phyloP scores from a whole-genome alignment of 352 stramenopile genomes.

The Globisporangium polare region DNA sequence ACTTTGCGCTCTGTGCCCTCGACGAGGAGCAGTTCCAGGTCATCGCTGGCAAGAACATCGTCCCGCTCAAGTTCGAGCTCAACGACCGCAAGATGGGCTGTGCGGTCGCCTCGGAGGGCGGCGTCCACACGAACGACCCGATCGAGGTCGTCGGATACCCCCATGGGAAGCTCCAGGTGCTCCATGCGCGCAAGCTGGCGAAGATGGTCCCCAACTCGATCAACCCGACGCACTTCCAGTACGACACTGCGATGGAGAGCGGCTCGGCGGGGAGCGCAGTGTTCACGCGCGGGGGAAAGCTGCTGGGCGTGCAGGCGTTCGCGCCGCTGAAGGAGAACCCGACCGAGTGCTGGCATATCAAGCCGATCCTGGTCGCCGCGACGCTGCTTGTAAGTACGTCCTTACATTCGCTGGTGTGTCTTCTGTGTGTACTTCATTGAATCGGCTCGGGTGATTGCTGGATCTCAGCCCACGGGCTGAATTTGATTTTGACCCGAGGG shows the following conservation, averaged over 20 bases:
- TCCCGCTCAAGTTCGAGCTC: conserved; percentile 41
- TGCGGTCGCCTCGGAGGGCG: conserved; percentile 9
- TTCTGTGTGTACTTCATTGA: neutral
- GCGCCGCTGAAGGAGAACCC: conserved; percentile 30
- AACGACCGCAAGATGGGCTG: conserved; percentile 64
- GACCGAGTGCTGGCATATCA: conserved; percentile 43
- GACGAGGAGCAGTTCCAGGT: conserved; percentile 47
- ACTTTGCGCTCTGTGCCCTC: conserved; percentile 54
- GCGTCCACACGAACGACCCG: conserved; percentile 17
- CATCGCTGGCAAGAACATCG: conserved; percentile 39
- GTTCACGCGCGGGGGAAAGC: conserved; percentile 55
- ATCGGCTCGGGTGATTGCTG: too few species aligned
- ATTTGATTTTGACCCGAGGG: neutral
- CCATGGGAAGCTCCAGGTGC: conserved; percentile 48
- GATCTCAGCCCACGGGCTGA: neutral
- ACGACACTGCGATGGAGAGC: conserved; percentile 38
- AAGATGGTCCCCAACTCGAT: conserved; percentile 51
- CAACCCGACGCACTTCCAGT: conserved; percentile 42
- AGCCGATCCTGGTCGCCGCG: conserved; percentile 43
- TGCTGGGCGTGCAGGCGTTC: conserved; percentile 51
- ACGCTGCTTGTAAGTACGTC: conserved; percentile 61
- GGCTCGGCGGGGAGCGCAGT: conserved; percentile 35
- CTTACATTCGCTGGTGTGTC: neutral
- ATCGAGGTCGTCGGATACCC: conserved; percentile 62
- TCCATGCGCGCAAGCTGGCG: conserved; percentile 32